Base-by-base conservation (phyloP, 2,329 filamentous ascomycete genomes). In the Colletotrichum brevisporum region DNA sequence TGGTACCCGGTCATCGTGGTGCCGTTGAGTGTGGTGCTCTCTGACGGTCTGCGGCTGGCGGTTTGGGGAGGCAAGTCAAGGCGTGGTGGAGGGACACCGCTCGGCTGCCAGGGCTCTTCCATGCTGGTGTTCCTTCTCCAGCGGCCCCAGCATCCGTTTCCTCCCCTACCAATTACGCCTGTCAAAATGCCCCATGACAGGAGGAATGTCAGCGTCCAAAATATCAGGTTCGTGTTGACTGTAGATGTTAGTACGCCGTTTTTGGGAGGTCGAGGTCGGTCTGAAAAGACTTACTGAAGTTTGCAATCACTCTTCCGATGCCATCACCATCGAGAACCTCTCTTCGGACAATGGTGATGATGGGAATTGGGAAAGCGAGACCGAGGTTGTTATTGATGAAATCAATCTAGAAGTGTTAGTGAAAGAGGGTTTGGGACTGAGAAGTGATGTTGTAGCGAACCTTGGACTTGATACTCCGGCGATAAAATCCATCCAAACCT, bases 371-470 rank as follows among this genome's bases (percentile, higher is more conserved):
- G 71, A 88, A 88, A 3, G 83, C 85, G 6, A 86, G 74, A 0
- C 85, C 85, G 71, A 88, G 81, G 73, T 88, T 83, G 3, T 80
- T 75, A 71, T 88, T 88, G 61, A 87, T 79, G 10, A 87, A 80
- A 55, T 87, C 81, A 24, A 85, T 79, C 84, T 87, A 57, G 2
- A 5, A 12, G 2, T n/a, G 24, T 65, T 3, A 70, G 58, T 27
- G 16, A n/a, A 70, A 36, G 31, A 36, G 31, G 2, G 6, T 31
- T 10, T 54, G 21, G 59, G 13, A 12, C 1, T 4, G 15, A 24
- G 31, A 2, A 18, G 5, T 2, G 26, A 13, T 15, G 47, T 10
- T 3, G 18, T 18, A 18, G 31, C 68, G 45, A 43, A 82, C 81
- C 75, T 79, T 81, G 45, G 73, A 65, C 67, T 78, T 80, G 63